A percentile compares a stretch with the other conserved stretches of the same genome.
These are phyloP conservation scores for Amoebophrya sp. DNA, from an alignment of 169 alveolate genomes.

Conservation along the genomic window DNA sequence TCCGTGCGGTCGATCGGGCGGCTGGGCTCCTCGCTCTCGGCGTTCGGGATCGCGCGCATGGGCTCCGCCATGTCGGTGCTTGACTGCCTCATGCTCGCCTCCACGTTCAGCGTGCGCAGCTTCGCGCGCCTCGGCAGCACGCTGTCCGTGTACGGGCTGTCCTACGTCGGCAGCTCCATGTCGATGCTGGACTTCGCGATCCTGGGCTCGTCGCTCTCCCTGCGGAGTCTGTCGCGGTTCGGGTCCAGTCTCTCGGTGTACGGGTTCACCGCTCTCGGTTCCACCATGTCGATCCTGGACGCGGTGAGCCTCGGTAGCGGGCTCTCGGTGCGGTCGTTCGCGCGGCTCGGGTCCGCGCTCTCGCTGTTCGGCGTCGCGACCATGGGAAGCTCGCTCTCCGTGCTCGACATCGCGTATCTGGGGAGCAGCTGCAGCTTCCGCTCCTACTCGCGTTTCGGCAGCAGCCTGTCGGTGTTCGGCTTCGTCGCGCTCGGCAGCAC, in stretches of 20 bases:
- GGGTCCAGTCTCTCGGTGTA: not conserved
- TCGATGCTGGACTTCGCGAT: conserved; percentile 15
- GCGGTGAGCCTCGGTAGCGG: not conserved
- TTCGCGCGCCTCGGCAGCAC: not conserved
- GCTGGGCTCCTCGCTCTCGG: not conserved
- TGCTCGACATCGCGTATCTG: not conserved
- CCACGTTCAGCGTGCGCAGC: not conserved
- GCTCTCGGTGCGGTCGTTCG: not conserved
- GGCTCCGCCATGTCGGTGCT: not conserved
- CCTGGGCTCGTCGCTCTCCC: not conserved
- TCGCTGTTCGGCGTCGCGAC: not conserved
- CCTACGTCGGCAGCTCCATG: not conserved
- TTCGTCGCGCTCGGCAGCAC: not conserved
- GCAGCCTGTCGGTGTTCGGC: not conserved
- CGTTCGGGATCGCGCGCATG: not conserved
- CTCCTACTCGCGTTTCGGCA: not conserved
- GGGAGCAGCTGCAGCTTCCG: too few relatives aligned
- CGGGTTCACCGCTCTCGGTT: not conserved
- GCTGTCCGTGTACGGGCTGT: not conserved
- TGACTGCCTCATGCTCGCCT: not conserved
- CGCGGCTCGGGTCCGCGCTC: not conserved
- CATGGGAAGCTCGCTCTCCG: not conserved
- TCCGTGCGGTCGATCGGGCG: not conserved
- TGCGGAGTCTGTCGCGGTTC: not conserved
- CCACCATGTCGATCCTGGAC: not conserved